Evolutionary conservation across 257 asterid species (phyloP), one percentile per base, ranked within the genome.

Genomic region (Sherardia arvensis): DNA sequence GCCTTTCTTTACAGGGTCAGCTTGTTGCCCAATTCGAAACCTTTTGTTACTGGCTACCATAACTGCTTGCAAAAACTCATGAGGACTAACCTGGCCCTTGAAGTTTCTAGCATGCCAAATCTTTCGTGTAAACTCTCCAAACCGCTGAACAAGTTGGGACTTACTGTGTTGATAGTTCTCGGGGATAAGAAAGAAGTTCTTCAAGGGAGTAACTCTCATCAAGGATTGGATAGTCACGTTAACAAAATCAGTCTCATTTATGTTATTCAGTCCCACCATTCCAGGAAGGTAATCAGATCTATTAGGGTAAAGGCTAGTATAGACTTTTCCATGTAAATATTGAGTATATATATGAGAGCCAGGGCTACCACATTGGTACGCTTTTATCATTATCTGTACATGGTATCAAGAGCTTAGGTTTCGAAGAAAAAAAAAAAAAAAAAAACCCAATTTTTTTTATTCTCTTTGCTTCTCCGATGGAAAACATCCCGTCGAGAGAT

Each of bases 1-100:
- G n/a, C n/a, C n/a, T n/a, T n/a, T n/a, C n/a, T n/a, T n/a, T n/a
- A n/a, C n/a, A n/a, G n/a, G n/a, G n/a, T n/a, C n/a, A n/a, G n/a
- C n/a, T 75, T 92, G 99, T 6, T 77, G 76, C 61, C 97, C 99
- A 55, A 92, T 92, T 34, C 89, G 85, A 71, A 87, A 92, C 55
- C 76, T 86, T 67, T 92, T 92, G 68, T 90, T 85, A 71, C 99
- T 92, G 34, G 95, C 90, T 78, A 82, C 84, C 99, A 92, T 92
- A 55, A 92, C 96, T 14, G 96, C 96, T 77, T 92, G 97, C 67
- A 92, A 81, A 77, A 92, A 92, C 71, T 92, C 97, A 69, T 92
- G 99, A 1, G 99, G 97, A 76, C 99, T 92, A 77, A 92, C 99
- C 99, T 92, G 99, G 74, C 99, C 97, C 74, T 92, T 92, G 69